phyloP scores from a whole-genome alignment of 345 rosid species.

The Gossypium herbaceum region DNA sequence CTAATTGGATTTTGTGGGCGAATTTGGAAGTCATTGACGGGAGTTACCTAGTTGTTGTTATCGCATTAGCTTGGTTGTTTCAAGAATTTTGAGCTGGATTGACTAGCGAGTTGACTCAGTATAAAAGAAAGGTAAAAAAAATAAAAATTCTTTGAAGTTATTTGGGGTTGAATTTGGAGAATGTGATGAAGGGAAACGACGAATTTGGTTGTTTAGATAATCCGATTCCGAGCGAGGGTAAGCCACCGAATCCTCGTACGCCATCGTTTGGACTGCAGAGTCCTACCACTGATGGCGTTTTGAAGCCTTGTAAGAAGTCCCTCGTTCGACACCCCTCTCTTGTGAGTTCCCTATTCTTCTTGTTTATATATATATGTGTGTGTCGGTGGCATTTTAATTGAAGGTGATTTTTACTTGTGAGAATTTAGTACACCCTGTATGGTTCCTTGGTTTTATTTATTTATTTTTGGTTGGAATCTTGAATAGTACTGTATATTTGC shows the following conservation, averaged over 20 bases:
- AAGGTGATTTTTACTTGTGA: neutral
- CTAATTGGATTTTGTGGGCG: neutral
- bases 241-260: conserved; percentile 63
- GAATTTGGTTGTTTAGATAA: conserved; percentile 38
- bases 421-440: neutral
- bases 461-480: neutral
- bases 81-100: conserved; percentile 8
- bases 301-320: conserved; percentile 47
- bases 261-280: conserved; percentile 23
- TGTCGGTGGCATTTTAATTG: neutral
- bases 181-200: conserved; percentile 51
- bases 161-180: conserved; percentile 13
- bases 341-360: conserved; percentile 33
- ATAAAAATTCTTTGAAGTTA: neutral
- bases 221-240: conserved; percentile 55
- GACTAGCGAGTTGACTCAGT: conserved; percentile 17
- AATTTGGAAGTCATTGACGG: neutral
- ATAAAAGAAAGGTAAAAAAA: neutral
- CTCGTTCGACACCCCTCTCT: conserved; percentile 72
- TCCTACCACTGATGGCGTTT: conserved; percentile 28
- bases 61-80: neutral
- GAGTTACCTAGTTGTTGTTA: neutral
- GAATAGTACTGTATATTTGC: too few species aligned
- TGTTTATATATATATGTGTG: too few species aligned
- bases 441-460: neutral